Evolutionary conservation across 306 rosid species (phyloP), one percentile per base, ranked within the genome.

Genomic region (Casuarina glauca): DNA sequence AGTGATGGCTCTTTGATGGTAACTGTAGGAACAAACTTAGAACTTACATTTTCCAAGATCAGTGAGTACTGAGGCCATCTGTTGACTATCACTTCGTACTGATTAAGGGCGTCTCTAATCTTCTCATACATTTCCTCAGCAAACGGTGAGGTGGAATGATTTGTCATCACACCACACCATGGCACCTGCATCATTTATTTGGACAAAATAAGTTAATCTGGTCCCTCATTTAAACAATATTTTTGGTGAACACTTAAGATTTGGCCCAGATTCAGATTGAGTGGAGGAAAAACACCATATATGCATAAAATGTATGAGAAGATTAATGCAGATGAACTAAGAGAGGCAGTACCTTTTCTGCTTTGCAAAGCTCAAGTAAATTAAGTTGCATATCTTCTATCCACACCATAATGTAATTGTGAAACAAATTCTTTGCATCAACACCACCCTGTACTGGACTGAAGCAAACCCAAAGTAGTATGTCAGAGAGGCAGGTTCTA

Each of bases 41-140:
- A 70, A 79, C 96, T 87, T 84, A 95, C 98, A 88, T 72, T 84
- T 93, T 93, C 97, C 82, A 95, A 76, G 80, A 88, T 86, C 79
- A 95, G 81, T 17, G 97, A 91, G 86, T 95, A 95, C 57, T 95
- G 98, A 84, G 98, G 98, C 98, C 98, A 95, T 81, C 97, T 89
- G 70, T 70, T 92, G 88, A 93, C 89, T 77, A 91, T 96, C 46
- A 91, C 96, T 80, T 95, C 97, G 68, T 95, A 95, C 45, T 82
- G 90, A 75, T 82, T 73, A 8, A 95, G 96, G 82, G 77, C 63
- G 80, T 93, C 90, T 81, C 89, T 92, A 70, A 89, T 87, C 80
- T 91, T 88, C 79, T 95, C 97, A n/a, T 92, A 95, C 93, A 95
- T 89, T 75, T 91, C 90, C 90, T 92, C 98, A 1, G 97, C 93